Conservation (phyloP, 192 early-diverging fungal species). For the Linnemannia hyalina region DNA sequence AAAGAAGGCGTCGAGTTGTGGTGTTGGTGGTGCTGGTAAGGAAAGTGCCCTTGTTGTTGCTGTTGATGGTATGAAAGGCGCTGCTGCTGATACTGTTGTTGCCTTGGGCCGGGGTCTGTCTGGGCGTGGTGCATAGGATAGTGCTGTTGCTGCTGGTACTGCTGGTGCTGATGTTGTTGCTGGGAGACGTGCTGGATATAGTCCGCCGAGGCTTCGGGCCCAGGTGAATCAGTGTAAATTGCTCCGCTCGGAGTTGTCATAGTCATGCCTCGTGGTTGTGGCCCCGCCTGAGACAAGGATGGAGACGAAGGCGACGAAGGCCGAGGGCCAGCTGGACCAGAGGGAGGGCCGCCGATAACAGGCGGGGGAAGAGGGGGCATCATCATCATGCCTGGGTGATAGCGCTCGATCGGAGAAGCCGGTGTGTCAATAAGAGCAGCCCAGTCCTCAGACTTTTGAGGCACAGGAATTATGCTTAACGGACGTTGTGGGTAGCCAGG, state of each 20-base stretch:
- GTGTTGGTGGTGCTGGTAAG: constrained; percentile 19
- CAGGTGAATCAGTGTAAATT: constrained; percentile 31
- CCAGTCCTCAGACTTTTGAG: constrained; percentile 51
- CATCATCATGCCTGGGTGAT: constrained; percentile 9
- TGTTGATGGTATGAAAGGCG: not conserved
- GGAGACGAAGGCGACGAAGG: not conserved
- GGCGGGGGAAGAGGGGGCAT: constrained; percentile 1
- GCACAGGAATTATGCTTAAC: not conserved
- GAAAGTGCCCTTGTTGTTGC: not conserved
- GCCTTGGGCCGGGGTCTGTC: constrained; percentile 7
- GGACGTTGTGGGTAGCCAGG: not conserved
- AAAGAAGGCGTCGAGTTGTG: constrained; percentile 29
- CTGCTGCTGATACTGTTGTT: not conserved
- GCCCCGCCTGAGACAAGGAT: not conserved
- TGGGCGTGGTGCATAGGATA: constrained; percentile 8
- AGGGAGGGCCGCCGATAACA: not conserved
- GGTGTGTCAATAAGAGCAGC: constrained; percentile 41
- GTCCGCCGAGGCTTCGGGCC: constrained; percentile 20
- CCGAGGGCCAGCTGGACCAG: not conserved
- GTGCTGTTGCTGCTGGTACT: not conserved
- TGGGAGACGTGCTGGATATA: constrained; percentile 29
- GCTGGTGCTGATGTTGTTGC: not conserved
- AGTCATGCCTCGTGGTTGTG: not conserved
- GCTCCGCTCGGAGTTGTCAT: not conserved
- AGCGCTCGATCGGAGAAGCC: constrained; percentile 25